Evolutionary conservation across 176 grass and related monocot species (phyloP).

Genomic region (Musa beccarii): DNA sequence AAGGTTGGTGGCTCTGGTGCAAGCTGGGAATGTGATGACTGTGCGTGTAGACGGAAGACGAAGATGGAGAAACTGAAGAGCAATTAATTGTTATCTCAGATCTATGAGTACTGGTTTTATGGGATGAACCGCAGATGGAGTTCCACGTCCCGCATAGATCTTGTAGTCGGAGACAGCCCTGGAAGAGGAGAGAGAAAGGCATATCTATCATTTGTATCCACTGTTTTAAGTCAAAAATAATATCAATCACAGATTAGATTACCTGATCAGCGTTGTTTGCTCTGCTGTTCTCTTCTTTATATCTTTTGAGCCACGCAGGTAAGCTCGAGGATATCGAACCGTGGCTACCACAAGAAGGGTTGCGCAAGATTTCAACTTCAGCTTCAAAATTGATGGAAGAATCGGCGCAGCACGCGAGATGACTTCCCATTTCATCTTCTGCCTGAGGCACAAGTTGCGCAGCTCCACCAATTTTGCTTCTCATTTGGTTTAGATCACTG

Average conservation of each 20-base stretch:
- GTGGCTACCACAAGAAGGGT: conserved; percentile 11
- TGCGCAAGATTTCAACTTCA: background rate
- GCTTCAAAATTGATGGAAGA: background rate
- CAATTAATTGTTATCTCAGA: conserved; percentile 70
- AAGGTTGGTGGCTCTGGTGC: conserved; percentile 8
- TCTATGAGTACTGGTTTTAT: conserved; percentile 18
- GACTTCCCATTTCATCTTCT: conserved; percentile 17
- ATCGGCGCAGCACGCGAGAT: conserved; percentile 2
- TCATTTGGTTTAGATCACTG: background rate
- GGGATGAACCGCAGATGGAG: conserved; percentile 25
- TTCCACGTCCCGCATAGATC: background rate
- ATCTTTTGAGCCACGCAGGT: conserved; percentile 38
- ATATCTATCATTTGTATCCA: background rate
- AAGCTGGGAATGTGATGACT: conserved; percentile 1
- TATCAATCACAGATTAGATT: too few species aligned
- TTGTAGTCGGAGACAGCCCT: conserved; percentile 27
- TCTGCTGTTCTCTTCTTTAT: conserved; percentile 30
- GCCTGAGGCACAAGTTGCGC: conserved; percentile 12
- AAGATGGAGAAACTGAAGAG: conserved; percentile 25
- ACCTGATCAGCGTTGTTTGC: background rate
- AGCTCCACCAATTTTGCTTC: conserved; percentile 1
- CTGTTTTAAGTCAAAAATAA: background rate
- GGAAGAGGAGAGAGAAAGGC: background rate
- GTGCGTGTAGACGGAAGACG: conserved; percentile 25
- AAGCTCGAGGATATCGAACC: conserved; percentile 15